Conservation (phyloP, 2,329 filamentous ascomycete species). For the Parasarocladium wereldwijsianum region DNA sequence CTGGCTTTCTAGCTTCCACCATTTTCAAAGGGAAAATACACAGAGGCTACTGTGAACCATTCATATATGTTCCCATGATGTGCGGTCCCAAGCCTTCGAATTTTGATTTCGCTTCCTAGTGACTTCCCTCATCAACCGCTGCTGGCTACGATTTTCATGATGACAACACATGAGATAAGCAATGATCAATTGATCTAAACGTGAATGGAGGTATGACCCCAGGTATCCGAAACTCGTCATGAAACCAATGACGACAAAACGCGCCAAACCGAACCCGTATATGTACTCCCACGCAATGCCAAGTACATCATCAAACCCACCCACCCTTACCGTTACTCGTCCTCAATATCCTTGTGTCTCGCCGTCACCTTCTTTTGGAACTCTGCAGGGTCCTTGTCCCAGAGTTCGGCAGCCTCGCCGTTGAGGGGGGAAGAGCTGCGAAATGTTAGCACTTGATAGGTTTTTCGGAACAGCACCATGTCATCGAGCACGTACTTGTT, state of each 20-base stretch:
- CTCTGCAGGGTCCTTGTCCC: constrained; percentile 76
- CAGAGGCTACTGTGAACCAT: constrained; percentile 19
- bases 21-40: constrained; percentile 22
- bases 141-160: too few relatives aligned
- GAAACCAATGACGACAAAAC: too few relatives aligned
- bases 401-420: constrained; percentile 88
- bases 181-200: too few relatives aligned
- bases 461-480: too few relatives aligned
- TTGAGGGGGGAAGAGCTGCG: constrained; percentile 81
- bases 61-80: too few relatives aligned
- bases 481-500: constrained; percentile 72
- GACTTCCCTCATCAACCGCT: too few relatives aligned
- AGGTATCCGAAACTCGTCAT: too few relatives aligned
- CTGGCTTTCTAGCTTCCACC: constrained; percentile 25
- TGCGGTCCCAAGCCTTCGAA: too few relatives aligned
- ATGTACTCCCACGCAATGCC: constrained; percentile 6
- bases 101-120: too few relatives aligned
- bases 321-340: constrained; percentile 30
- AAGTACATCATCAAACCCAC: constrained; percentile 5
- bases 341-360: constrained; percentile 49
- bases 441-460: constrained; percentile 9
- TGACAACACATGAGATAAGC: too few relatives aligned
- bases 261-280: too few relatives aligned
- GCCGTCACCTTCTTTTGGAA: constrained; percentile 65
- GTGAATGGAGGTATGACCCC: too few relatives aligned